These are phyloP conservation scores for Phaseolus lunatus DNA, from an alignment of 306 rosid genomes.

Conservation along the genomic window DNA sequence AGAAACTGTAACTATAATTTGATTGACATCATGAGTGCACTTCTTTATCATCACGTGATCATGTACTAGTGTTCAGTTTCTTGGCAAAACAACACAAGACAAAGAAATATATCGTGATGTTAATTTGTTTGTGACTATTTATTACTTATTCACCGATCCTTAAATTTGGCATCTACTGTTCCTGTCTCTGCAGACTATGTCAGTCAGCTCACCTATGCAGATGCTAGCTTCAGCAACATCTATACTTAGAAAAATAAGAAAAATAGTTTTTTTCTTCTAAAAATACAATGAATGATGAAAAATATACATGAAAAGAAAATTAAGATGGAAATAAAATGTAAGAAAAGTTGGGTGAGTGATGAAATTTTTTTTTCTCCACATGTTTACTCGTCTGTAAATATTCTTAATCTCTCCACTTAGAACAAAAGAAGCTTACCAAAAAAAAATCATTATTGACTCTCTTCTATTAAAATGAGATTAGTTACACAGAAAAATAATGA, in stretches of 20 bases:
- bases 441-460: not conserved
- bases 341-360: too few species aligned
- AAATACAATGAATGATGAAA: not conserved
- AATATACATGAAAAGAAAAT: not conserved
- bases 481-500: not conserved
- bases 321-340: not conserved
- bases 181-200: slow-evolving; percentile 19
- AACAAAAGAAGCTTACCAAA: not conserved
- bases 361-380: not conserved
- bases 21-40: not conserved
- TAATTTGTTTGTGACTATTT: not conserved
- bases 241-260: too few species aligned
- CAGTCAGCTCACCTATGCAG: not conserved
- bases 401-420: not conserved
- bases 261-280: too few species aligned
- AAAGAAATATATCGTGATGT: not conserved
- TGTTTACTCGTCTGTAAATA: not conserved
- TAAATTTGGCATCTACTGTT: not conserved
- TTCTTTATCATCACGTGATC: slow-evolving; percentile 40
- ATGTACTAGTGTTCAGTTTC: slow-evolving; percentile 26
- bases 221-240: not conserved
- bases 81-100: slow-evolving; percentile 11
- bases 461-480: not conserved
- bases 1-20: slow-evolving; percentile 21
- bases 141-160: not conserved